Base-by-base conservation (phyloP, 352 stramenopile species). In the Pythium folliculosum region DNA sequence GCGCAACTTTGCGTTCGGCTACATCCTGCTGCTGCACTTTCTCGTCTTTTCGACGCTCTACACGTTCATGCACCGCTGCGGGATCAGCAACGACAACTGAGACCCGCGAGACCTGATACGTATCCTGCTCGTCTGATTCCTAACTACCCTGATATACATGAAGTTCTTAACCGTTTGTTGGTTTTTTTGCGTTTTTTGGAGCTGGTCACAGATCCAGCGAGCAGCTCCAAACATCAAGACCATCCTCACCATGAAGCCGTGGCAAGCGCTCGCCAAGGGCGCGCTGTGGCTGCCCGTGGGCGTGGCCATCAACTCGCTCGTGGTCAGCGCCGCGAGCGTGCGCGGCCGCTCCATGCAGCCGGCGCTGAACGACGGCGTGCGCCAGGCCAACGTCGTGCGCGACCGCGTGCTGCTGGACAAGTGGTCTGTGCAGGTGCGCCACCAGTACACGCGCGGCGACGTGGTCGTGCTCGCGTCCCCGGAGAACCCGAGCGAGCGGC, bases 351-450 rank as follows among this genome's bases (percentile, higher is more conserved):
- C 86, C 12, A 96, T 96, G 88, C 88, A 96, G 71, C 88, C 88
- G 47, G 65, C 69, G 59, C 76, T 96, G 21, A 96, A 96, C 61
- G 76, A 86, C 23, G 86, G 84, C n/a, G 73, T 94, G 30, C 70
- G 61, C 19, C 72, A 86, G 45, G 43, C 38, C 37, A 81, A 91
- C 60, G 70, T 72, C 17, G 77, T 91, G 70, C 81, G 86, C 49
- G 86, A 95, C 70, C 79, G 84, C 69, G 88, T 95, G 61, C 69
- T 95, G 65, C 77, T 95, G 59, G 86, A 95, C 80, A 94, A 93
- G 69, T 93, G 90, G 60, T 94, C 88, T 16, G 69, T 95, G 30
- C 85, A 94, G 70, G 65, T 92, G 63, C 84, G 74, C 10, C 79
- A 93, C 52, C 70, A 69, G 30, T 91, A 84, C 65, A 59, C 58